phyloP scores from a whole-genome alignment of 176 grass and related monocot genomes.

The Thinopyrum elongatum region DNA sequence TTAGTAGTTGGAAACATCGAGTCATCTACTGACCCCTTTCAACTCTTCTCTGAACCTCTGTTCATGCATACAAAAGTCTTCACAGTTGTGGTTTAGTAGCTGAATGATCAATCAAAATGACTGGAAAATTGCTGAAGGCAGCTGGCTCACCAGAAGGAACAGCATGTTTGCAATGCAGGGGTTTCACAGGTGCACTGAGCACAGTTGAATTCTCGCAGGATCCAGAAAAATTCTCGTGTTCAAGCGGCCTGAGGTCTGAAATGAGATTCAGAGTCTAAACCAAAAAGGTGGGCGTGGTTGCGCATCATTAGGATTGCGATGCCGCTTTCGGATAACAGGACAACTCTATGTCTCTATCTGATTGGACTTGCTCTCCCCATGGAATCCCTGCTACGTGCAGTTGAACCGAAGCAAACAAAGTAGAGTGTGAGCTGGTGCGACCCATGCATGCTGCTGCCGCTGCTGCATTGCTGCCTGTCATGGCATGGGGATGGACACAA shows the following conservation, averaged over 20 bases:
- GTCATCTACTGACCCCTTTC: neutral
- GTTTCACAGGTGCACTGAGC: neutral
- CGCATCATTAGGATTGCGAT: slow-evolving; percentile 35
- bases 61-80: neutral
- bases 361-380: slow-evolving; percentile 29
- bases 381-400: slow-evolving; percentile 42
- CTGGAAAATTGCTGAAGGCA: slow-evolving; percentile 5
- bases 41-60: neutral
- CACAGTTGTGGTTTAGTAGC: slow-evolving; percentile 12
- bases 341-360: slow-evolving; percentile 33
- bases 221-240: neutral
- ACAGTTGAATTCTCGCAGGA: neutral
- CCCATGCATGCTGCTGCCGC: slow-evolving; percentile 30
- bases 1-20: neutral
- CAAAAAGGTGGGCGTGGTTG: slow-evolving; percentile 26
- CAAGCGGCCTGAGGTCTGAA: slow-evolving; percentile 11
- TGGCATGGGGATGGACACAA: slow-evolving; percentile 1
- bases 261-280: slow-evolving; percentile 21
- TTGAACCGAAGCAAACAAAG: slow-evolving; percentile 41
- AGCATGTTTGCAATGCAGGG: neutral
- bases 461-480: slow-evolving; percentile 30
- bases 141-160: slow-evolving; percentile 9
- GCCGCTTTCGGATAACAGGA: slow-evolving; percentile 23
- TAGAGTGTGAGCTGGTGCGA: slow-evolving; percentile 40
- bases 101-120: slow-evolving; percentile 7